phyloP scores from a whole-genome alignment of 306 rosid species.

The Quillaja saponaria region DNA sequence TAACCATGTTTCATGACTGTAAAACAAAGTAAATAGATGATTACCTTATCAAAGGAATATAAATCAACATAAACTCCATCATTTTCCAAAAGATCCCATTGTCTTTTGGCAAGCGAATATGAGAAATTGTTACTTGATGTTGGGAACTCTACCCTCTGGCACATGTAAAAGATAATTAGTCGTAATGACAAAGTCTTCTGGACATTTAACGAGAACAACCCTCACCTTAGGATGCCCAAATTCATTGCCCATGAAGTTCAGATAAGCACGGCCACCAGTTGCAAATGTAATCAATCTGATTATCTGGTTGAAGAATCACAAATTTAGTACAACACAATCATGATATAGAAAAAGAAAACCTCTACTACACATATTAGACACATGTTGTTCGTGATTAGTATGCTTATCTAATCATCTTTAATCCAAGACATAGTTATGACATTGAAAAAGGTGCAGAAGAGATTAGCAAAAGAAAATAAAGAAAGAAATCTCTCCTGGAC shows the following conservation, averaged over 20 bases:
- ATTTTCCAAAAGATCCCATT: conserved; percentile 73
- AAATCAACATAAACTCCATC: conserved; percentile 60
- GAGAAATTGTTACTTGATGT: conserved; percentile 75
- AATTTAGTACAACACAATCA: conserved; percentile 6
- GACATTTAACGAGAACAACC: conserved; percentile 15
- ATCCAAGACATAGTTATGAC: conserved; percentile 1
- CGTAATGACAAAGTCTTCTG: conserved; percentile 10
- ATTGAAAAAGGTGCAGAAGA: conserved; percentile 3
- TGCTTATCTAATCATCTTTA: conserved; percentile 1
- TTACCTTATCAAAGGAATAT: conserved; percentile 76
- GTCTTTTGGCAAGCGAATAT: conserved; percentile 75
- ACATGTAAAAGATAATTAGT: conserved; percentile 38
- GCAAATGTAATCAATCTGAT: conserved; percentile 81
- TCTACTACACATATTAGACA: neutral
- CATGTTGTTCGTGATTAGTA: conserved; percentile 5
- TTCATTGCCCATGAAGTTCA: conserved; percentile 98
- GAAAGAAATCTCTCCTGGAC: too few species aligned
- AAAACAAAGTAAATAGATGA: conserved; percentile 17
- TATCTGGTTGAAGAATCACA: conserved; percentile 54
- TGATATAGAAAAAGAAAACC: conserved; percentile 17
- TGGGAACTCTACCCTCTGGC: conserved; percentile 89
- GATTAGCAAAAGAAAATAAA: neutral
- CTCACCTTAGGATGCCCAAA: conserved; percentile 95
- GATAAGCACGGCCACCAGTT: conserved; percentile 75
- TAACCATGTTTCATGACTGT: conserved; percentile 18